Conservation (phyloP, 2,329 filamentous ascomycete genomes). For the Pseudocercospora cruenta region DNA sequence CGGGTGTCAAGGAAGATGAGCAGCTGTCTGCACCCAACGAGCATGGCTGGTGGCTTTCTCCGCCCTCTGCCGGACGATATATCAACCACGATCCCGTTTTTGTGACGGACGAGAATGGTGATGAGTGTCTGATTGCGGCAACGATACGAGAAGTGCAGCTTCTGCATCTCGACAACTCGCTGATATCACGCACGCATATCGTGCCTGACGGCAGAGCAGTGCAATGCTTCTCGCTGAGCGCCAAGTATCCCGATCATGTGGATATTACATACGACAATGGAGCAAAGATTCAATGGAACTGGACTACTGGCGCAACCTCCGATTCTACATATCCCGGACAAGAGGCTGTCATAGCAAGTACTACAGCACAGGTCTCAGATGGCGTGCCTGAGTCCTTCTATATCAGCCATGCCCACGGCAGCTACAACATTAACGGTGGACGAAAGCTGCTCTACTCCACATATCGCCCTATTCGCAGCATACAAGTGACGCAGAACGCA, state of each 20-base stretch:
- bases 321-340: conserved; percentile 27
- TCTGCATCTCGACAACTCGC: conserved; percentile 75
- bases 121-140: conserved; percentile 36
- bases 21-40: conserved; percentile 22
- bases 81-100: conserved; percentile 61
- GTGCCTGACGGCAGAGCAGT: conserved; percentile 55
- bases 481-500: conserved; percentile 57
- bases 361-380: conserved; percentile 18
- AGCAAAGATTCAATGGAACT: conserved; percentile 61
- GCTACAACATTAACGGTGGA: conserved; percentile 42
- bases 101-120: conserved; percentile 49
- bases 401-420: conserved; percentile 19
- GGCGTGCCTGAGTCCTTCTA: conserved; percentile 23
- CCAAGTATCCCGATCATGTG: conserved; percentile 54
- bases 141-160: conserved; percentile 38
- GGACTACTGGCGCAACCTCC: conserved; percentile 34
- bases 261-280: conserved; percentile 56
- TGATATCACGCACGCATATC: conserved; percentile 73
- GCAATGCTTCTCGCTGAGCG: conserved; percentile 57
- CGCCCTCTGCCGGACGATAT: conserved; percentile 59
- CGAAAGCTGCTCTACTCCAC: conserved; percentile 43
- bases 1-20: conserved; percentile 20
- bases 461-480: conserved; percentile 39
- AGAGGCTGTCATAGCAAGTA: conserved; percentile 24
- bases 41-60: conserved; percentile 52